These are phyloP conservation scores for Hyaloscypha hepaticicola DNA, from an alignment of 495 filamentous ascomycete species.

Conservation along the genomic window DNA sequence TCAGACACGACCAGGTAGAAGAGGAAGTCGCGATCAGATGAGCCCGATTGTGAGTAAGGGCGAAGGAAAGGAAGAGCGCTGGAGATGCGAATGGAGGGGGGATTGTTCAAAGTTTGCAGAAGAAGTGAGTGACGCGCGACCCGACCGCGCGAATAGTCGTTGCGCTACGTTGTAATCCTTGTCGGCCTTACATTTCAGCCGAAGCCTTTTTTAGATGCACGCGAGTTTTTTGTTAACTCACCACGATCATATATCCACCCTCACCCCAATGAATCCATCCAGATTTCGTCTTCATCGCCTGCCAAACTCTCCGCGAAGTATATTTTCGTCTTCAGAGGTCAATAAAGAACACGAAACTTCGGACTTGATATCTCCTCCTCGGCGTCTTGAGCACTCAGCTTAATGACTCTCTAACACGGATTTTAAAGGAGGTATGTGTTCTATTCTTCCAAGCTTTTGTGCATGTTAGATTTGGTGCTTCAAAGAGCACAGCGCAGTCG, in stretches of 20 bases:
- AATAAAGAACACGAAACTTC: background rate
- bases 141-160: background rate
- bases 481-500: background rate
- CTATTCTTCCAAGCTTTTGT: background rate
- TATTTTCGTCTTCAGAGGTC: background rate
- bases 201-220: background rate
- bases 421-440: background rate
- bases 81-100: background rate
- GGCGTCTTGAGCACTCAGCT: background rate
- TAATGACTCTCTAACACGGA: background rate
- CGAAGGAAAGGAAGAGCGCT: background rate
- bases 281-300: background rate
- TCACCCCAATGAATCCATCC: background rate
- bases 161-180: background rate
- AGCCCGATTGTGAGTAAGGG: background rate
- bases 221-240: too few relatives aligned
- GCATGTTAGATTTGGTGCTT: background rate
- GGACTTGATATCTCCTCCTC: background rate
- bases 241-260: background rate
- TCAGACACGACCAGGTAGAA: background rate
- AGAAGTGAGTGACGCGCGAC: slow-evolving; percentile 2
- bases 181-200: background rate
- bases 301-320: background rate
- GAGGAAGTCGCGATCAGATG: background rate
- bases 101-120: background rate